Percentiles rank a stretch among this genome's conserved stretches.
Conservation (phyloP, 2,329 filamentous ascomycete species). For the Penicillium sp. region DNA sequence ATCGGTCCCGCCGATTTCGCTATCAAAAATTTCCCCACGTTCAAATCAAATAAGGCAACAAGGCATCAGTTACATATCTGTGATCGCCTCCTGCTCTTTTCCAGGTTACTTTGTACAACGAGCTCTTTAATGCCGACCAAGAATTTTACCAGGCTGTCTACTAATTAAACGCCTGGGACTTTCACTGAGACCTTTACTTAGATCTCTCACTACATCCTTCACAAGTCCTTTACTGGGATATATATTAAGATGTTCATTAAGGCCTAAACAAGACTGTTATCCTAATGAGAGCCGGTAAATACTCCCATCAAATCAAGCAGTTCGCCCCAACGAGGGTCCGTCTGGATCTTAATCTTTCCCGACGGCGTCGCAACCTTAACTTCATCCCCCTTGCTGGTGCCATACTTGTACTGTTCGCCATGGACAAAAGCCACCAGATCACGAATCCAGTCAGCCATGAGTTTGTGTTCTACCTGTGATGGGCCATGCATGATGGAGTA, state of each 20-base stretch:
- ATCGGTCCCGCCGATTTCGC: conserved; percentile 35
- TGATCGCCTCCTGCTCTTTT: background rate
- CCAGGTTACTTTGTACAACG: background rate
- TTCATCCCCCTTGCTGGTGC: conserved; percentile 41
- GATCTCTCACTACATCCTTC: background rate
- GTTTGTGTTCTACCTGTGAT: conserved; percentile 35
- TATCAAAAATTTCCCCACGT: conserved; percentile 21
- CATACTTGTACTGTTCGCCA: conserved; percentile 37
- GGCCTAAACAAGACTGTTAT: no score
- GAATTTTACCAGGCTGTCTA: no score
- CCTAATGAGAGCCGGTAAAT: background rate
- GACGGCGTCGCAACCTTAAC: conserved; percentile 43
- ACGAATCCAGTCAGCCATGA: conserved; percentile 48
- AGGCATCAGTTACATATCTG: background rate
- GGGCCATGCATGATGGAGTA: conserved; percentile 49
- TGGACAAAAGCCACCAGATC: conserved; percentile 47
- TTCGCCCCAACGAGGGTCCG: conserved; percentile 41
- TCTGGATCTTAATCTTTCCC: conserved; percentile 39
- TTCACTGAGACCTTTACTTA: no score
- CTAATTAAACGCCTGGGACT: no score
- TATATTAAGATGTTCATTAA: no score
- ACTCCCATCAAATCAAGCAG: conserved; percentile 16
- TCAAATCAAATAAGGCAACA: conserved; percentile 6
- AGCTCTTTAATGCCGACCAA: no score
- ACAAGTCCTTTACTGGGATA: background rate